Percentiles rank a stretch among this genome's conserved stretches.
Evolutionary conservation across 306 rosid species (phyloP).

Genomic region (Cicer arietinum): DNA sequence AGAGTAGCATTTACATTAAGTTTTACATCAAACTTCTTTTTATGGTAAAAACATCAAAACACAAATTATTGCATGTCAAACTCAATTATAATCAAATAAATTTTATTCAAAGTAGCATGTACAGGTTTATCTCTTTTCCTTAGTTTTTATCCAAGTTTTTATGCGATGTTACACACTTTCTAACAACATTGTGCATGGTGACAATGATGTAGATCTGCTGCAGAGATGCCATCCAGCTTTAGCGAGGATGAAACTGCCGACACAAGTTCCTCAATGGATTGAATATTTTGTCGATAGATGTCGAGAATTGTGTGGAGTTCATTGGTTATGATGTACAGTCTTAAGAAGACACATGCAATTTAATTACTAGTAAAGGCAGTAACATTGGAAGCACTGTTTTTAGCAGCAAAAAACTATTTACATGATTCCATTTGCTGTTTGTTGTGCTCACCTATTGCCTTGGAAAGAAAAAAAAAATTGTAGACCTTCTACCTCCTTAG

Average conservation of each 20-base stretch:
- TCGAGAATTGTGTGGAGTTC: conserved; percentile 39
- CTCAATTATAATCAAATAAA: too few relatives aligned
- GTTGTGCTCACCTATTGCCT: conserved; percentile 51
- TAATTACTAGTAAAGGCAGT: conserved; percentile 21
- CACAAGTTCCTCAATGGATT: conserved; percentile 74
- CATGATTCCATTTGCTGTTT: conserved; percentile 45
- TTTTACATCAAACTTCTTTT: background rate
- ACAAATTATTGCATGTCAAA: too few relatives aligned
- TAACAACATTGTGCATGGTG: conserved; percentile 33
- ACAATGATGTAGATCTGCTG: conserved; percentile 62
- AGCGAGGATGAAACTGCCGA: conserved; percentile 91
- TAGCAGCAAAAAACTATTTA: conserved; percentile 43
- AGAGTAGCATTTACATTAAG: background rate
- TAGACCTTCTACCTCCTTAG: background rate
- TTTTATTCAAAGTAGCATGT: too few relatives aligned
- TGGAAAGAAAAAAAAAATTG: conserved; percentile 44
- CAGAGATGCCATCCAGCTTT: conserved; percentile 77
- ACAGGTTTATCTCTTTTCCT: conserved; percentile 5
- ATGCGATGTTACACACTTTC: conserved; percentile 13
- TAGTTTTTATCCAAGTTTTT: background rate
- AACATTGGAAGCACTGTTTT: conserved; percentile 39
- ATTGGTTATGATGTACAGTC: conserved; percentile 57
- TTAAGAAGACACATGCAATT: conserved; percentile 50
- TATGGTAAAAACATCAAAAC: too few relatives aligned
- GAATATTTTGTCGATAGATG: conserved; percentile 43